Percentiles rank a stretch among this genome's conserved stretches.
Conservation (phyloP, 2,329 filamentous ascomycete species). For the Fusarium euwallaceae region DNA sequence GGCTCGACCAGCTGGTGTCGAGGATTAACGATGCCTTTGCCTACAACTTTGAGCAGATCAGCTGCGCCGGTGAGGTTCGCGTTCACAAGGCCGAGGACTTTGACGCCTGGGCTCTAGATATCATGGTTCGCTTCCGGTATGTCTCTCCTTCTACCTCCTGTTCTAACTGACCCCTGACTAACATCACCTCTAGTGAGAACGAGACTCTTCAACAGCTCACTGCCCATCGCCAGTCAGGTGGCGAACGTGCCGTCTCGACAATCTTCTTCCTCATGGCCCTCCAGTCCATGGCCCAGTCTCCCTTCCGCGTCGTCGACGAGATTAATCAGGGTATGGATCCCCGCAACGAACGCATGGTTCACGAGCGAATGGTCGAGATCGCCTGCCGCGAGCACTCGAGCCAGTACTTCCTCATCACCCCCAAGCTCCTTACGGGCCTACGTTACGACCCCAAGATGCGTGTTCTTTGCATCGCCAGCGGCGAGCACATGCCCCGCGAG, state of each 20-base stretch:
- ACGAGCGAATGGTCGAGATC: slow-evolving; percentile 98
- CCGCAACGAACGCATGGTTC: slow-evolving; percentile 97
- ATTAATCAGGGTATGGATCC: slow-evolving; percentile 99
- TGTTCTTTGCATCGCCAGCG: slow-evolving; percentile 92
- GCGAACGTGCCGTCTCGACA: slow-evolving; percentile 94
- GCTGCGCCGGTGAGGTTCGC: slow-evolving; percentile 90
- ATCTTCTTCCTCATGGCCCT: slow-evolving; percentile 99
- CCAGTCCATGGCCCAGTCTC: slow-evolving; percentile 91
- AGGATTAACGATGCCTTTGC: slow-evolving; percentile 92
- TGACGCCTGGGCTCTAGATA: slow-evolving; percentile 92
- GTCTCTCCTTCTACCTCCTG: slow-evolving; percentile 42
- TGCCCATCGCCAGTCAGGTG: slow-evolving; percentile 93
- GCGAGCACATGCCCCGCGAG: slow-evolving; percentile 76
- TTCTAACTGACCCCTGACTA: slow-evolving; percentile 9
- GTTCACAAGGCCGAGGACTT: slow-evolving; percentile 94
- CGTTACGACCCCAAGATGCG: slow-evolving; percentile 93
- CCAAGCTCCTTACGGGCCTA: slow-evolving; percentile 88
- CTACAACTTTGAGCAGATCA: slow-evolving; percentile 94
- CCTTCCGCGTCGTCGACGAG: slow-evolving; percentile 98
- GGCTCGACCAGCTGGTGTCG: slow-evolving; percentile 80
- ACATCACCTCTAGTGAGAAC: slow-evolving; percentile 69
- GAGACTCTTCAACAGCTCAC: slow-evolving; percentile 89
- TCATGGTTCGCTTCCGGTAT: slow-evolving; percentile 94
- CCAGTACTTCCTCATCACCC: slow-evolving; percentile 97
- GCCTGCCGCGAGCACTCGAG: slow-evolving; percentile 86